phyloP scores from a whole-genome alignment of 208 protist genomes.

The Herpetomonas muscarum region DNA sequence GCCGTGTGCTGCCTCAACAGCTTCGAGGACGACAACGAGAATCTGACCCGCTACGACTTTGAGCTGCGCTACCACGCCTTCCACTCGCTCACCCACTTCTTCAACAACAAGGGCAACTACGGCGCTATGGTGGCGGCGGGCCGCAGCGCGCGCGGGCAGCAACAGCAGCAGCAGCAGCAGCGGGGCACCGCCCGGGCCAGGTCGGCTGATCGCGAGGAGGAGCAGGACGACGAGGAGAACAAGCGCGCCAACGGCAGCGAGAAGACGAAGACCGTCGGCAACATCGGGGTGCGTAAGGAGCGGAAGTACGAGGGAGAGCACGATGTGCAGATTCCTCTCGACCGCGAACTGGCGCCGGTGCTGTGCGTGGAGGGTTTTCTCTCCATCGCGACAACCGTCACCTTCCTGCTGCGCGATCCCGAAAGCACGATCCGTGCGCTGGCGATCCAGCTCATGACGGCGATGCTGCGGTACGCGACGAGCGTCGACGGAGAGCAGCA shows the following conservation, averaged over 20 bases:
- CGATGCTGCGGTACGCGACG: constrained; percentile 74
- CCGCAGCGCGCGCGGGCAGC: neutral
- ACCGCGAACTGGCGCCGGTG: constrained; percentile 39
- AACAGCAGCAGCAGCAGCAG: no score
- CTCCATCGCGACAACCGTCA: constrained; percentile 56
- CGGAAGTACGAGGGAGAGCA: constrained; percentile 58
- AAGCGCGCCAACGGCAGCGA: neutral
- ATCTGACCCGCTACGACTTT: constrained; percentile 79
- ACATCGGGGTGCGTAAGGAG: constrained; percentile 33
- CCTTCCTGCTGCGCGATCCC: constrained; percentile 83
- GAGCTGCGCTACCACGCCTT: constrained; percentile 85
- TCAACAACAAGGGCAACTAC: constrained; percentile 69
- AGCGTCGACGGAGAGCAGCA: neutral
- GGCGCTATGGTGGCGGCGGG: constrained; percentile 7
- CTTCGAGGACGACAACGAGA: constrained; percentile 47
- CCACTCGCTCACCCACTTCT: constrained; percentile 70
- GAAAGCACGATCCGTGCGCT: constrained; percentile 75
- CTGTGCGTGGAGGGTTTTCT: constrained; percentile 55
- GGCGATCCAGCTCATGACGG: constrained; percentile 53
- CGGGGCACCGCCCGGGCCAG: no score
- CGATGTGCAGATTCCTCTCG: constrained; percentile 58
- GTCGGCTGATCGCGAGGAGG: neutral
- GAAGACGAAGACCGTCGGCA: neutral
- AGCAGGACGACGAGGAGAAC: neutral
- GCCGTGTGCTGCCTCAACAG: constrained; percentile 74